phyloP scores from a whole-genome alignment of 148 eudicot species.

The Silene uniflora region DNA sequence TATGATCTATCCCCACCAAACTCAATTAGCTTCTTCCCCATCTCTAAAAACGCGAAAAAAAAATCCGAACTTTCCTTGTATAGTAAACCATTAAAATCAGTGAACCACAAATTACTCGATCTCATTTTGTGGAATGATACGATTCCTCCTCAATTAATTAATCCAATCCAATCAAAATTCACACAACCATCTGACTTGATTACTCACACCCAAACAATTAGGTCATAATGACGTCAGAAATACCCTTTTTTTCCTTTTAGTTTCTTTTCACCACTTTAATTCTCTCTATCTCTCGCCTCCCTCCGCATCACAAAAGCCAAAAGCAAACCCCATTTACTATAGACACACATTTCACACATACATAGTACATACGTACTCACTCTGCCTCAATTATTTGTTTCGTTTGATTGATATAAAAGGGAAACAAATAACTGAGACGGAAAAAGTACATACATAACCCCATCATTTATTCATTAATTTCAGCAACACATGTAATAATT shows the following conservation, averaged over 20 bases:
- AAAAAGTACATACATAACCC: neutral
- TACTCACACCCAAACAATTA: neutral
- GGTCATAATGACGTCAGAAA: conserved; percentile 27
- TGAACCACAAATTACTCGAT: neutral
- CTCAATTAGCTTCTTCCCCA: neutral
- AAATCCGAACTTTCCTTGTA: neutral
- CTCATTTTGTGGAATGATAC: neutral
- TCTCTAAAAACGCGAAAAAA: neutral
- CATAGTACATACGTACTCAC: no score
- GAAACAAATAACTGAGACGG: neutral
- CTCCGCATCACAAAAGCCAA: conserved; percentile 28
- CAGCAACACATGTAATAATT: neutral
- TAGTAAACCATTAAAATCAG: neutral
- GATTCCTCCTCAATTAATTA: neutral
- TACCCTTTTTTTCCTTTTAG: neutral
- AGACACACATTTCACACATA: neutral
- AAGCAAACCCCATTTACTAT: conserved; percentile 24
- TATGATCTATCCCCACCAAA: neutral
- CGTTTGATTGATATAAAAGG: neutral
- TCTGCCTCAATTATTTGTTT: no score
- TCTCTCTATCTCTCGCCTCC: conserved; percentile 3
- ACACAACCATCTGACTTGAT: neutral
- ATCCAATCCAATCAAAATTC: neutral
- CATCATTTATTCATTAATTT: neutral
- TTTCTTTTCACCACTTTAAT: neutral